phyloP scores from a whole-genome alignment of 2,329 filamentous ascomycete genomes.

The Trichocomaceae sp. region DNA sequence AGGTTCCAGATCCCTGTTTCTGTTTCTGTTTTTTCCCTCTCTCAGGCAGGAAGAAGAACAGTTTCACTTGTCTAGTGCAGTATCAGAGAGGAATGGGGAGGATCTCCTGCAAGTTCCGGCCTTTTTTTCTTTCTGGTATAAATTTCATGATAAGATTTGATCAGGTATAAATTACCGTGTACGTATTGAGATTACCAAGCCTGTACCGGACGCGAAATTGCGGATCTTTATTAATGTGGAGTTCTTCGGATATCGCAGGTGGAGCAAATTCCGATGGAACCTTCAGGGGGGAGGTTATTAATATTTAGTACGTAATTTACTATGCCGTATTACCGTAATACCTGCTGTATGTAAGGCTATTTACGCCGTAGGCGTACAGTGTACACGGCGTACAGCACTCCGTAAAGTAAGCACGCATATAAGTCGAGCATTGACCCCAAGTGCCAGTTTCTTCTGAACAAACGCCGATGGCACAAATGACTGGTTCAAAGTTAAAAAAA shows the following conservation, averaged over 20 bases:
- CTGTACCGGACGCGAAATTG: conserved; percentile 8
- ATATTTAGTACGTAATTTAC: neutral
- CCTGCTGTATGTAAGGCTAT: no score
- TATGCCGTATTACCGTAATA: neutral
- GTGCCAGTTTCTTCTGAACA: neutral
- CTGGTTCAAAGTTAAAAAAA: neutral
- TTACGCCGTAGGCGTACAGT: no score
- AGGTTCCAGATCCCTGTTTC: no score
- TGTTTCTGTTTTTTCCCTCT: no score
- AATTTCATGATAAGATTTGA: conserved; percentile 6
- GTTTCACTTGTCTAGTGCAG: neutral
- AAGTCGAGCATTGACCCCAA: neutral
- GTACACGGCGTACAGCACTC: neutral
- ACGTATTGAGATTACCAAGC: conserved; percentile 1
- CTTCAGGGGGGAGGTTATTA: neutral
- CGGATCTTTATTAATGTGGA: conserved; percentile 11
- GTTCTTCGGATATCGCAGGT: conserved; percentile 1
- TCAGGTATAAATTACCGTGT: conserved; percentile 2
- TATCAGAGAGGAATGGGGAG: neutral
- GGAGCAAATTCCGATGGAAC: conserved; percentile 8
- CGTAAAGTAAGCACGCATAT: no score
- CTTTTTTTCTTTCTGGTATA: conserved; percentile 1
- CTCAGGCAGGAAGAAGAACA: no score
- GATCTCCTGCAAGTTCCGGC: neutral
- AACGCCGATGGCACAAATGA: neutral